phyloP scores from a whole-genome alignment of 2,329 filamentous ascomycete species.

The Trichoderma koningiopsis region DNA sequence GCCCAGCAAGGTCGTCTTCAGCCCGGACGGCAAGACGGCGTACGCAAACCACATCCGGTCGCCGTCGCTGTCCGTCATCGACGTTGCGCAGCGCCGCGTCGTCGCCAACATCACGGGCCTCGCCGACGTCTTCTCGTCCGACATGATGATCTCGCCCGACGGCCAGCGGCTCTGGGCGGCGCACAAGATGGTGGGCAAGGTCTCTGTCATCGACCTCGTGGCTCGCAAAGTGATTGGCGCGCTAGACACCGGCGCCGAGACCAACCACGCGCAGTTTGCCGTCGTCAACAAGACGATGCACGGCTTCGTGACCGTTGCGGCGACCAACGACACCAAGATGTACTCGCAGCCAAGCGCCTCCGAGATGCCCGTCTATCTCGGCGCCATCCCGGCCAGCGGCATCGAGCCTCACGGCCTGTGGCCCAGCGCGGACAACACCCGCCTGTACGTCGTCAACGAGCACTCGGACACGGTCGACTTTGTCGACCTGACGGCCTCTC shows the following conservation, averaged over 20 bases:
- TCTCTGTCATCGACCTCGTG: constrained; percentile 22
- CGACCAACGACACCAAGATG: constrained; percentile 23
- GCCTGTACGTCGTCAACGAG: constrained; percentile 27
- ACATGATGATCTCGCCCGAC: constrained; percentile 29
- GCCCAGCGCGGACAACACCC: constrained; percentile 27
- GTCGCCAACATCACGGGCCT: constrained; percentile 18
- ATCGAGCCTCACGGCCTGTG: constrained; percentile 27
- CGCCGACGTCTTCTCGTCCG: constrained; percentile 25
- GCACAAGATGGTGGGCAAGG: constrained; percentile 28
- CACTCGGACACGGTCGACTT: constrained; percentile 27
- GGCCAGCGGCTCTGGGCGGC: constrained; percentile 23
- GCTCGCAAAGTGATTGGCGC: not conserved
- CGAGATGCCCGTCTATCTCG: constrained; percentile 19
- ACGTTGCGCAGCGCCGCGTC: constrained; percentile 22
- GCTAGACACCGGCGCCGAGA: constrained; percentile 26
- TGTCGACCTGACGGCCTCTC: constrained; percentile 20
- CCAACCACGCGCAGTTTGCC: constrained; percentile 26
- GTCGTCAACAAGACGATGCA: constrained; percentile 22
- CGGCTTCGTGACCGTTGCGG: constrained; percentile 27
- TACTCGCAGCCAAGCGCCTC: constrained; percentile 19
- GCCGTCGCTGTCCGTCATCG: constrained; percentile 26
- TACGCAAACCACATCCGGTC: constrained; percentile 28
- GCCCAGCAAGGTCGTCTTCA: constrained; percentile 29
- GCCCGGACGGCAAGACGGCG: constrained; percentile 25
- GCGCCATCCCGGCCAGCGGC: constrained; percentile 19